Evolutionary conservation across 306 rosid genomes (phyloP), one percentile per base, ranked within the genome.

Genomic region (Myrica gale): DNA sequence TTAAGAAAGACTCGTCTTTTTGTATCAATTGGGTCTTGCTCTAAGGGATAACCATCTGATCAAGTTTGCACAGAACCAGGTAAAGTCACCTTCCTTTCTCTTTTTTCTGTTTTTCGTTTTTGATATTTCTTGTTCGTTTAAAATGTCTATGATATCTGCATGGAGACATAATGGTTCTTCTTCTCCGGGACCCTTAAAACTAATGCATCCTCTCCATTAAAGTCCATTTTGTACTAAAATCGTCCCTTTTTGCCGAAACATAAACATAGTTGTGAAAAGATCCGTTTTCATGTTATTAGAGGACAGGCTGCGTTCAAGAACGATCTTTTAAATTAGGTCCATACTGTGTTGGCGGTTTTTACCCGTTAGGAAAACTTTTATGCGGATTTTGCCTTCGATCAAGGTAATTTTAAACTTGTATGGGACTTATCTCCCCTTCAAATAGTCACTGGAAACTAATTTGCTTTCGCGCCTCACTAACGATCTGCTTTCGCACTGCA

Each of bases 41-140:
- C 70, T 41, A 32, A n/a, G 70, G 46, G 42, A 37, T 9, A 0
- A 16, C 5, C 9, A 42, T 66, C 13, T 42, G 70, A 66, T 66
- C 50, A 41, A 32, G 1, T 26, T 7, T 60, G 67, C 5, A 26
- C 63, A 60, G 26, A 41, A 17, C 70, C 50, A n/a, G 70, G 70
- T 66, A 66, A 66, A 42, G 3, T 66, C 50, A 65, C 69, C 48
- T 65, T 7, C 23, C 69, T 41, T 39, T 65, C 69, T 39, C 9
- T 16, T 41, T 63, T 39, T 60, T 23, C 44, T 26, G 16, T 21
- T n/a, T 12, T 61, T 44, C 32, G 32, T 12, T 61, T 15, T 48
- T 9, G 51, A 4, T 47, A 0, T 2, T 57, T 37, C 45, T 15
- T 62, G 13, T 37, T 11, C n/a, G 13, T 39, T 37, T 37, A 32